These are phyloP conservation scores for Zygosaccharomyces lentus DNA, from an alignment of 805 yeast species.

Conservation along the genomic window DNA sequence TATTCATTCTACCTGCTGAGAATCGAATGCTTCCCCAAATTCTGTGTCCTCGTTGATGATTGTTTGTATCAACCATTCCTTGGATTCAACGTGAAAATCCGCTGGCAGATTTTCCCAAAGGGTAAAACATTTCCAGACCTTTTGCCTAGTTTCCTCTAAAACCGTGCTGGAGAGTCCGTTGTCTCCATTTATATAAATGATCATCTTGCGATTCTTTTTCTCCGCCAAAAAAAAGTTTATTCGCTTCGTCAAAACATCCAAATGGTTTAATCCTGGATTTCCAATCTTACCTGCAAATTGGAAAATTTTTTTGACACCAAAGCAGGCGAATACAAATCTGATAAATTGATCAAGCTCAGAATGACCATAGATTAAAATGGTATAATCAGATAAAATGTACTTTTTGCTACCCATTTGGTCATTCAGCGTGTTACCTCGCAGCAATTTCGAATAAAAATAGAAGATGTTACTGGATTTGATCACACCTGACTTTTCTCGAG, in stretches of 20 bases:
- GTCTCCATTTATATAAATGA: conserved; percentile 23
- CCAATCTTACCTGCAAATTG: conserved; percentile 8
- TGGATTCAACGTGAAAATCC: conserved; percentile 22
- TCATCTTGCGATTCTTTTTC: conserved; percentile 4
- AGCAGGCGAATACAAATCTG: conserved; percentile 23
- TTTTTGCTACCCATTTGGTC: conserved; percentile 35
- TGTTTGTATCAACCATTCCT: conserved; percentile 35
- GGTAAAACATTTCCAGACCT: conserved; percentile 2
- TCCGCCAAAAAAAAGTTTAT: neutral
- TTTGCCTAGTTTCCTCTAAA: conserved; percentile 8
- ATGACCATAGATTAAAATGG: conserved; percentile 37
- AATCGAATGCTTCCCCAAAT: neutral
- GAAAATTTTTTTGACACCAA: conserved; percentile 20
- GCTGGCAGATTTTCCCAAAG: neutral
- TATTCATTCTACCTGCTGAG: neutral
- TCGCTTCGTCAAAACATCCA: conserved; percentile 1
- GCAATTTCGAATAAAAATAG: conserved; percentile 40
- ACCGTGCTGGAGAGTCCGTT: conserved; percentile 8
- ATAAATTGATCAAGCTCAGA: conserved; percentile 27
- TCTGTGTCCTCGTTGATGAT: conserved; percentile 27
- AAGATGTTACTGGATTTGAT: conserved; percentile 48
- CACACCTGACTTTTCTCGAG: conserved; percentile 20
- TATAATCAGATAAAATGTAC: conserved; percentile 28
- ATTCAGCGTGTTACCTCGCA: conserved; percentile 30
- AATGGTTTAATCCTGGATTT: neutral